These are phyloP conservation scores for Graphilbum sp. DNA, from an alignment of 2,329 filamentous ascomycete genomes.

Conservation along the genomic window DNA sequence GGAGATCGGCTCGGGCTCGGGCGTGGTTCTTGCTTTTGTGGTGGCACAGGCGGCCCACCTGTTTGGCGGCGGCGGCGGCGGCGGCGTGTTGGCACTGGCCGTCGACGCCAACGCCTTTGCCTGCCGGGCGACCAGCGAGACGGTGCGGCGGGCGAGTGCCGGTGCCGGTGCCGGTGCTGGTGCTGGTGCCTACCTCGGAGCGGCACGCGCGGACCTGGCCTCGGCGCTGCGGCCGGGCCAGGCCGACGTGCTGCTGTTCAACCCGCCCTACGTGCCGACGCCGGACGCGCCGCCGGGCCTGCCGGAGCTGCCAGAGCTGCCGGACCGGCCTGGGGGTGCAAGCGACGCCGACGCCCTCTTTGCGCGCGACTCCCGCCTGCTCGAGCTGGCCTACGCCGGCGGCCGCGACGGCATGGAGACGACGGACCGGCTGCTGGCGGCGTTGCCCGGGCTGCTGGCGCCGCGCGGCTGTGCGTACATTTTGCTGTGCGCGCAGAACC, in stretches of 20 bases:
- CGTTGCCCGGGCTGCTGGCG: conserved; percentile 48
- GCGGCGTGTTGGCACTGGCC: conserved; percentile 51
- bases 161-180: conserved; percentile 20
- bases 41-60: conserved; percentile 57
- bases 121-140: conserved; percentile 57
- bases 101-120: conserved; percentile 78
- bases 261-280: conserved; percentile 92
- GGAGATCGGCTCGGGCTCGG: conserved; percentile 83
- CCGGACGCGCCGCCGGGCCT: conserved; percentile 41
- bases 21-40: conserved; percentile 81
- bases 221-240: conserved; percentile 37
- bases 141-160: conserved; percentile 37
- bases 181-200: conserved; percentile 40
- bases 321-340: background rate
- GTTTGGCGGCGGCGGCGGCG: conserved; percentile 46
- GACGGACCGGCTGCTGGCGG: conserved; percentile 60
- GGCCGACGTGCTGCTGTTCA: conserved; percentile 84
- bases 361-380: conserved; percentile 66
- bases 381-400: conserved; percentile 78
- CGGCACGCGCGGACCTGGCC: conserved; percentile 54
- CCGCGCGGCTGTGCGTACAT: conserved; percentile 70
- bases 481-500: conserved; percentile 80
- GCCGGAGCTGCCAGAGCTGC: background rate
- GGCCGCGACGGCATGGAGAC: conserved; percentile 87
- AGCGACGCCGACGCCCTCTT: conserved; percentile 24